Percentiles rank a stretch among this genome's conserved stretches.
Evolutionary conservation across 331 rosid genomes (phyloP).

Genomic region (Ulmus americana): DNA sequence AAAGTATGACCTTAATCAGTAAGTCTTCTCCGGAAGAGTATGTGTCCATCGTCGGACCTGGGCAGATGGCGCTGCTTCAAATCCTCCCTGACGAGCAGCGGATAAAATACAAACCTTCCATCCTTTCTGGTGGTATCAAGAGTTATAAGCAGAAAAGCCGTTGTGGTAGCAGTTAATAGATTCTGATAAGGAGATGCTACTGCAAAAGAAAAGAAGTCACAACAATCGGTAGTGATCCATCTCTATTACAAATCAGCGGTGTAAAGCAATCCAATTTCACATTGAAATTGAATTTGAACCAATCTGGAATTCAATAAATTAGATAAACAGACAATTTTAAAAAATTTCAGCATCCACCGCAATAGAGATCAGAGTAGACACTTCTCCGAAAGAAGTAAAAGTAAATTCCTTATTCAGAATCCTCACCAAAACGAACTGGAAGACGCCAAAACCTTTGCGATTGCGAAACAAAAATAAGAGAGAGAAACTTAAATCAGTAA

Average conservation of each 20-base stretch:
- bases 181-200: slow-evolving; percentile 43
- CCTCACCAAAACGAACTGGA: slow-evolving; percentile 88
- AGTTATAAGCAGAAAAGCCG: slow-evolving; percentile 39
- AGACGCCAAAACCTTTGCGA: slow-evolving; percentile 73
- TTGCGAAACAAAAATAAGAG: slow-evolving; percentile 30
- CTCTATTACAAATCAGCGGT: slow-evolving; percentile 41
- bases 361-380: slow-evolving; percentile 33
- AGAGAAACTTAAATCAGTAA: slow-evolving; percentile 48
- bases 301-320: slow-evolving; percentile 7
- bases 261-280: slow-evolving; percentile 29
- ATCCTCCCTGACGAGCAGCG: slow-evolving; percentile 66
- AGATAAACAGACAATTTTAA: slow-evolving; percentile 7
- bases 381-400: slow-evolving; percentile 55
- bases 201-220: slow-evolving; percentile 67
- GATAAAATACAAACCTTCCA: slow-evolving; percentile 41
- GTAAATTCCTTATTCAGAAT: slow-evolving; percentile 67
- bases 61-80: slow-evolving; percentile 76
- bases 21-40: slow-evolving; percentile 76
- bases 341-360: slow-evolving; percentile 47
- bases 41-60: slow-evolving; percentile 55
- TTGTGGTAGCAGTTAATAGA: slow-evolving; percentile 36
- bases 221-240: slow-evolving; percentile 80
- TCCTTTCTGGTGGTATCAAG: slow-evolving; percentile 38
- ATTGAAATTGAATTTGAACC: background rate
- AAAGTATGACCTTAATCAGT: slow-evolving; percentile 52